Conservation (phyloP, 2,329 filamentous ascomycete genomes). For the Grosmannia penicillata region DNA sequence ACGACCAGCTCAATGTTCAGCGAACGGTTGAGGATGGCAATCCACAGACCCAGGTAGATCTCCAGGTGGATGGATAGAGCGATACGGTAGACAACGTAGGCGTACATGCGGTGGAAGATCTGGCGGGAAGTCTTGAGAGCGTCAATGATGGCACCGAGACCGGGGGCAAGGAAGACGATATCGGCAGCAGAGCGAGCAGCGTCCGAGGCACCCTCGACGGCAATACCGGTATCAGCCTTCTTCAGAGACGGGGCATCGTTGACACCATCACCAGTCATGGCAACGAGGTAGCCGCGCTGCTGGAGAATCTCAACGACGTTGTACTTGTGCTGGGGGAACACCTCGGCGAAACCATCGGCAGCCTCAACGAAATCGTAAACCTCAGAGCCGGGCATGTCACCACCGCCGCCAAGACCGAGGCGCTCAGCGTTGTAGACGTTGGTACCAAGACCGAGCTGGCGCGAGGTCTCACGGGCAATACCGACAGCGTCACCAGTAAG, state of each 20-base stretch:
- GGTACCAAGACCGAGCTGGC: constrained; percentile 79
- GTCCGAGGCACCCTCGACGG: constrained; percentile 82
- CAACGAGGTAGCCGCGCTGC: constrained; percentile 83
- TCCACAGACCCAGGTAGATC: constrained; percentile 85
- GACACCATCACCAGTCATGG: constrained; percentile 93
- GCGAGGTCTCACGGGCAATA: constrained; percentile 82
- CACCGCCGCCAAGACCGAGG: constrained; percentile 76
- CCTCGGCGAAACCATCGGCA: constrained; percentile 87
- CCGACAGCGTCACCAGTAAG: constrained; percentile 88
- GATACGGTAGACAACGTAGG: constrained; percentile 91
- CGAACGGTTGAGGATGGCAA: constrained; percentile 70
- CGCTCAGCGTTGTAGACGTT: constrained; percentile 91
- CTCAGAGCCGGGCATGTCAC: constrained; percentile 86
- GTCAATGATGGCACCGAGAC: constrained; percentile 84
- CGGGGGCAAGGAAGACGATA: constrained; percentile 85
- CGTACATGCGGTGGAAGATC: constrained; percentile 95
- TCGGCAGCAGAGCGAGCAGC: constrained; percentile 83
- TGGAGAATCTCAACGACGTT: constrained; percentile 87
- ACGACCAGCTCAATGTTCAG: constrained; percentile 80
- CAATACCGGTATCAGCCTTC: constrained; percentile 93
- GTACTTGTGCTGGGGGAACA: constrained; percentile 93
- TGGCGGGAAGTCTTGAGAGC: constrained; percentile 85
- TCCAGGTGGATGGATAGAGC: constrained; percentile 81
- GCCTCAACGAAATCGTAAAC: constrained; percentile 93
- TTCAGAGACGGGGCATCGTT: constrained; percentile 88